Conservation (phyloP, 164 flowering plant genomes). For the Magnolia changhungtana region DNA sequence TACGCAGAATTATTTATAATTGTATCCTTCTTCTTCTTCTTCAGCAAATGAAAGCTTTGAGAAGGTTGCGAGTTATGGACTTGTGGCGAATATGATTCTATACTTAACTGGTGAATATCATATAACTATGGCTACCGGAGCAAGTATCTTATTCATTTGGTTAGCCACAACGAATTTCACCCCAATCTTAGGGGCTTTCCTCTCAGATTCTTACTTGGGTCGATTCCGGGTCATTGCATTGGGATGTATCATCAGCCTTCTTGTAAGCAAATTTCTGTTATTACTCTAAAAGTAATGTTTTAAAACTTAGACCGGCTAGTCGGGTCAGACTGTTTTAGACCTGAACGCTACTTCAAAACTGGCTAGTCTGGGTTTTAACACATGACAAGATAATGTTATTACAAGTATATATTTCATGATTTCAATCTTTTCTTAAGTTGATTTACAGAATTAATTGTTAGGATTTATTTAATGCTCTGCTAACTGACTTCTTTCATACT, state of each 20-base stretch:
- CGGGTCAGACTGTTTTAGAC: no score
- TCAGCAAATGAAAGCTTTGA: constrained; percentile 62
- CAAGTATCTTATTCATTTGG: constrained; percentile 44
- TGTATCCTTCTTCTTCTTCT: neutral
- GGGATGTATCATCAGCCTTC: constrained; percentile 37
- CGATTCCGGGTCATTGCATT: constrained; percentile 48
- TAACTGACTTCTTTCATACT: no score
- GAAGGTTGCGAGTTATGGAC: constrained; percentile 52
- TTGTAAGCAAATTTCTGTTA: constrained; percentile 29
- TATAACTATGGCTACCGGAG: constrained; percentile 27
- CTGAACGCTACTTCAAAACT: no score
- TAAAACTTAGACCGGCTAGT: no score
- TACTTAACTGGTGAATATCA: constrained; percentile 41
- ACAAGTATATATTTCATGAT: no score
- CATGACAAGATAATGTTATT: no score
- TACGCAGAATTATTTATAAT: no score
- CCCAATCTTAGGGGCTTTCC: constrained; percentile 52
- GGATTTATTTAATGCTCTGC: no score
- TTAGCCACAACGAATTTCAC: constrained; percentile 33
- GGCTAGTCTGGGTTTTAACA: no score
- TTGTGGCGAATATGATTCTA: constrained; percentile 48
- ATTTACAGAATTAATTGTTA: no score
- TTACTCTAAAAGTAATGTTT: no score
- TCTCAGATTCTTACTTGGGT: constrained; percentile 64
- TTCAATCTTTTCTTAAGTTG: no score